phyloP scores from a whole-genome alignment of 2,329 filamentous ascomycete species.

The Diaporthe amygdali region DNA sequence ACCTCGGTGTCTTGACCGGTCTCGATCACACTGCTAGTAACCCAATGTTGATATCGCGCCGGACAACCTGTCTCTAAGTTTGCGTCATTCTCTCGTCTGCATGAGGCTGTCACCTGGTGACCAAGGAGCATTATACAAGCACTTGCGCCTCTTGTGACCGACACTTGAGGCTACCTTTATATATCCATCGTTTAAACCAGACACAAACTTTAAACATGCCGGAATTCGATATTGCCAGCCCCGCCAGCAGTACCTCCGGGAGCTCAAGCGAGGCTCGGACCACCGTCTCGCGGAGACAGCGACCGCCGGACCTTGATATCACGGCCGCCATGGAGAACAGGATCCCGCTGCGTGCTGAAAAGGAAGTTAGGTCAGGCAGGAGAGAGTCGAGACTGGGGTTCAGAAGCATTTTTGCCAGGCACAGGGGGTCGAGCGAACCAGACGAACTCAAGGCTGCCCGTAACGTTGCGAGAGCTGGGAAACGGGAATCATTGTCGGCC shows the following conservation, averaged over 20 bases:
- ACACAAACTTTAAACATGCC: not conserved
- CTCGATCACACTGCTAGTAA: slow-evolving; percentile 14
- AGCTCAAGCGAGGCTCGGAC: slow-evolving; percentile 26
- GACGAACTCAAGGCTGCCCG: slow-evolving; percentile 31
- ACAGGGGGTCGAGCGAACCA: slow-evolving; percentile 42
- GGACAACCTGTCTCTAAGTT: slow-evolving; percentile 8
- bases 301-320: slow-evolving; percentile 44
- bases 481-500: not conserved
- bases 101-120: slow-evolving; percentile 10
- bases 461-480: slow-evolving; percentile 2
- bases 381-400: slow-evolving; percentile 59
- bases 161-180: not conserved
- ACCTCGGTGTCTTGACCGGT: not conserved
- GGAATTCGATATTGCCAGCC: not conserved
- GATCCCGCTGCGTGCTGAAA: slow-evolving; percentile 46
- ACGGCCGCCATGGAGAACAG: slow-evolving; percentile 40
- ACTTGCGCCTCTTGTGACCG: not conserved
- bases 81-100: slow-evolving; percentile 19
- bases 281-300: slow-evolving; percentile 37
- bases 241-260: not conserved
- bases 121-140: slow-evolving; percentile 6
- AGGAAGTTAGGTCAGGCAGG: slow-evolving; percentile 44
- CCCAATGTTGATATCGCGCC: not conserved
- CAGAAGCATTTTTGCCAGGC: slow-evolving; percentile 55
- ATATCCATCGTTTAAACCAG: not conserved